Conservation (phyloP, 805 yeast species). For the Saccharomycopsis malanga region DNA sequence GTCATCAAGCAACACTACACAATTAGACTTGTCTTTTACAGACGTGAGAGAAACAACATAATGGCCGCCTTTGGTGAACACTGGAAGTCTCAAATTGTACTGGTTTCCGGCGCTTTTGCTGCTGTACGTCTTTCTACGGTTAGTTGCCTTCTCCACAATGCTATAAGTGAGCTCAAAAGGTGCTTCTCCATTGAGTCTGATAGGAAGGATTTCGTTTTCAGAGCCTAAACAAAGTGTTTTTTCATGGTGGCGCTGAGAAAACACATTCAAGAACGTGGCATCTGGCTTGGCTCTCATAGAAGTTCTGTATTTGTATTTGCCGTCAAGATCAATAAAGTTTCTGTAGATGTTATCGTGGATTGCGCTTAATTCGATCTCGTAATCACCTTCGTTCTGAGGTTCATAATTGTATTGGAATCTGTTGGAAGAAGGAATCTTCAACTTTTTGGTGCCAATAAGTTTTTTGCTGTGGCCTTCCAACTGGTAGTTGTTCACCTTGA, state of each 20-base stretch:
- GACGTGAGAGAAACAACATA: conserved; percentile 57
- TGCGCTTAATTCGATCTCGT: conserved; percentile 60
- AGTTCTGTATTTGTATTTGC: conserved; percentile 43
- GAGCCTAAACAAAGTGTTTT: conserved; percentile 43
- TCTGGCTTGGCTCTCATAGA: conserved; percentile 66
- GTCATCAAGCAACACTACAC: conserved; percentile 63
- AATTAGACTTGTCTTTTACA: conserved; percentile 68
- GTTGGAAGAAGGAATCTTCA: conserved; percentile 33
- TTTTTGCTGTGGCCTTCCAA: conserved; percentile 33
- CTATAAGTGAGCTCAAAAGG: conserved; percentile 73
- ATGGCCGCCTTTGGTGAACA: conserved; percentile 61
- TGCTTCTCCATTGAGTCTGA: conserved; percentile 66
- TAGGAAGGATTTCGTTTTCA: conserved; percentile 37
- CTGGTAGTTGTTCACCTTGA: conserved; percentile 55
- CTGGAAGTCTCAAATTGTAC: conserved; percentile 46
- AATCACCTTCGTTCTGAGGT: conserved; percentile 78
- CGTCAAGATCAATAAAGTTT: conserved; percentile 31
- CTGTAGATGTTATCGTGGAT: conserved; percentile 60
- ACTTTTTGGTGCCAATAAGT: conserved; percentile 31
- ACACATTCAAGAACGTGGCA: conserved; percentile 34
- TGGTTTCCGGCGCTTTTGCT: conserved; percentile 32
- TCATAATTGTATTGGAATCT: conserved; percentile 56
- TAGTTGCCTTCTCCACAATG: conserved; percentile 49
- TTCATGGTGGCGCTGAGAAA: conserved; percentile 17
- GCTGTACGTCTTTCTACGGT: conserved; percentile 38